Base-by-base conservation (phyloP, 2,329 filamentous ascomycete genomes). In the Hymenoscyphus infarciens region DNA sequence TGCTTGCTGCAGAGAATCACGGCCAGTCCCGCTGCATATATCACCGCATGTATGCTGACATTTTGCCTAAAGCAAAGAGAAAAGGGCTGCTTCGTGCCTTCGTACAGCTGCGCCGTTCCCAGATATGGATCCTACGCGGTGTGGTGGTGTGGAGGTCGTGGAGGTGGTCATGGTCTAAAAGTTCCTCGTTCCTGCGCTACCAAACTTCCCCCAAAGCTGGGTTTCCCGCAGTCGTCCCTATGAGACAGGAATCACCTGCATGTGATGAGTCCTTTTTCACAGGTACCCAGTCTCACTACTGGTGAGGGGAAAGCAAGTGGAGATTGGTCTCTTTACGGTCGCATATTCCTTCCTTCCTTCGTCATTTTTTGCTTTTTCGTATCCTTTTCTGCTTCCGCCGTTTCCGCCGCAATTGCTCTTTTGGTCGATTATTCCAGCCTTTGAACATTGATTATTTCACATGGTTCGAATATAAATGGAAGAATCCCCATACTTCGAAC, bases 21-120 rank as follows among this genome's bases (percentile, higher is more conserved):
- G 58, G 58, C 29, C 49, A 33, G 25, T 33, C 42, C 58, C 58
- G 45, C 58, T 60, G 58, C 49, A 54, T 27, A 59, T 57, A 45
- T 49, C 45, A 52, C 45, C 19, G 53, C 29, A 29, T 29, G 16
- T 55, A n/a, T 25, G 58, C 45, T 60, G 42, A 60, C 58, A 54
- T 49, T 60, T 60, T 52, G 58, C 58, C 58, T 54, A 54, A 39
- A 55, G 3, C 1, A 29, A 35, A 45, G 19, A 54, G 16, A 31
- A 27, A 49, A 39, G 27, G 16, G 19, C 35, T 58, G 56, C 42
- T 31, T 27, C 27, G 16, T 33, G 53, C 29, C 15, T 31, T 31
- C 53, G 29, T 31, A 55, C 25, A n/a, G 13, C 53, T 55, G 22
- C 8, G 15, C 53, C 53, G 27, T 31, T 29, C 25, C 53, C 53